Base-by-base conservation (phyloP, 306 rosid genomes). In the Vigna radiata region DNA sequence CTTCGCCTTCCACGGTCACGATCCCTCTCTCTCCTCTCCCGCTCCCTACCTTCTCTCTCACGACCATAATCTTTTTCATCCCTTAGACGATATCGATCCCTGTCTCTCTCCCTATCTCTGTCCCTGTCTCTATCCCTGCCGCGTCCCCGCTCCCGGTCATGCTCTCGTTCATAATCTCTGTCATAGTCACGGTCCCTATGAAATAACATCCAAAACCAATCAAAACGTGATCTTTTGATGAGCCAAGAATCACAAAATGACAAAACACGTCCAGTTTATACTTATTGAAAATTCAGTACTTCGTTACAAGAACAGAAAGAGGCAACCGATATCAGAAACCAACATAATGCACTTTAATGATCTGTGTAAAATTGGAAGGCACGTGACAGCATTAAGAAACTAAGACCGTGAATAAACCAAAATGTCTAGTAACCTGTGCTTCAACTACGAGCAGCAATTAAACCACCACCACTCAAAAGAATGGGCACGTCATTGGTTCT, bases 11-110 rank as follows among this genome's bases (percentile, higher is more conserved):
- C 97, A 79, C 92, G 95, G 54, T 95, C 96, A 44, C 96, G 94
- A 67, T 95, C 97, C 72, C 97, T 92, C 0, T 91, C 98, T 87
- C 99, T 82, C 83, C 97, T 91, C 73, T 92, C 97, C 70, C 96
- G 85, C 78, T 93, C 98, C 89, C 98, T 88, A 31, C 96, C 98
- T 31, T 87, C 91, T 77, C 89, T 80, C 9, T 90, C 96, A 58
- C 87, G 87, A 58, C 90, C 92, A 82, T 87, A 87, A 41, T 92
- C 93, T 72, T 88, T 83, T 59, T 92, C 88, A 25, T 87, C 89
- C 88, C 97, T 79, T 2, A 90, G 69, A 6, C 91, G 83, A 69
- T 88, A 75, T 50, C 92, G 77, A 41, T 90, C 95, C 27, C 96
- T 77, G 5, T 90, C 98, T 69, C 96, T 73, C 0, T 82, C 88